Percentiles rank a stretch among this genome's conserved stretches.
Evolutionary conservation across 768 basidiomycete genomes (phyloP).

Genomic region (Lyophyllum atratum): DNA sequence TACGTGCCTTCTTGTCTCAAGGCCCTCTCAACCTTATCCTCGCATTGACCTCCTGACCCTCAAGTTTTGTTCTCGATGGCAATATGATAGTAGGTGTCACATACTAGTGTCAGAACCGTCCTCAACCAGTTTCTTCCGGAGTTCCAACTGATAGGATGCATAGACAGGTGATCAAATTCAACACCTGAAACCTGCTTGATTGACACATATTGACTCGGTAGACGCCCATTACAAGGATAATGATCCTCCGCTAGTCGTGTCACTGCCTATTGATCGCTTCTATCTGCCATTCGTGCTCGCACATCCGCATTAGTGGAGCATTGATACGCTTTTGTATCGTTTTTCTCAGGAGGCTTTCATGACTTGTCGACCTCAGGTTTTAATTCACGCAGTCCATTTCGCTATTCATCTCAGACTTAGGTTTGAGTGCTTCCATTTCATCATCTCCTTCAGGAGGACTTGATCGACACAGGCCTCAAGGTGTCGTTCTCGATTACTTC

Average conservation of each 20-base stretch:
- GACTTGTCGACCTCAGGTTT: neutral
- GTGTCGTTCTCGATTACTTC: neutral
- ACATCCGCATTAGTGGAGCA: neutral
- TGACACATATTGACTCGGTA: neutral
- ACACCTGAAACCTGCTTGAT: neutral
- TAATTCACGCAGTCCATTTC: neutral
- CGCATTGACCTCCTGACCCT: no score
- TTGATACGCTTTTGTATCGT: neutral
- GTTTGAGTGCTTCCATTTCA: neutral
- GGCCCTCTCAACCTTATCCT: no score
- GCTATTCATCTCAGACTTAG: neutral
- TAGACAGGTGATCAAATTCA: conserved; percentile 9
- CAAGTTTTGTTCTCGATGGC: no score
- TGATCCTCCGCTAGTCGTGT: neutral
- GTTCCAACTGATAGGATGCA: conserved; percentile 4
- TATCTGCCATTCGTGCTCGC: neutral
- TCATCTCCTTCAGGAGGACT: neutral
- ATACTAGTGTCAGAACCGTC: neutral
- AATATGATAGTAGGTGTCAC: no score
- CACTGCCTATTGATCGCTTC: neutral
- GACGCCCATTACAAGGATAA: neutral
- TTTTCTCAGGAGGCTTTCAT: neutral
- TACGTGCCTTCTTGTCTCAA: no score
- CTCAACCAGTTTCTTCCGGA: neutral
- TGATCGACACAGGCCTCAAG: neutral